Evolutionary conservation across 371 early-diverging fungal species (phyloP).

Genomic region (Homolaphlyctis polyrhiza): DNA sequence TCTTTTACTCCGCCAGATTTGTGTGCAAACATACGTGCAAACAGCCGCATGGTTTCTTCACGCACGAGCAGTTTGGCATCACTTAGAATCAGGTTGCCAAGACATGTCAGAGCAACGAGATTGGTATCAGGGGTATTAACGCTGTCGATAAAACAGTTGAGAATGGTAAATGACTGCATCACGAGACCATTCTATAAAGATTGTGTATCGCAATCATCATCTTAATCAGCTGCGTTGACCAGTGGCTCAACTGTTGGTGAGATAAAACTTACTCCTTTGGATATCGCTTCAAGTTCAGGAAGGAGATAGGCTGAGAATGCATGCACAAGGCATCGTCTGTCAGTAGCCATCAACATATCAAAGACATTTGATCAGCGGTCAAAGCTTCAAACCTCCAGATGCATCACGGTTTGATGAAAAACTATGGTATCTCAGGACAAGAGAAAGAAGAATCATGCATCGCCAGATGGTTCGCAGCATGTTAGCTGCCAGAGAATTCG

Average conservation of each 20-base stretch:
- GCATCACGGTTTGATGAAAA: not conserved
- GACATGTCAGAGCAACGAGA: constrained; percentile 7
- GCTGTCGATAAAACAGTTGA: not conserved
- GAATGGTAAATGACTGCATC: not conserved
- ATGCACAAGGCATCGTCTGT: no score
- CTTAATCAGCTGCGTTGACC: no score
- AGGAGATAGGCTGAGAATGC: not conserved
- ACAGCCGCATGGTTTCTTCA: constrained; percentile 48
- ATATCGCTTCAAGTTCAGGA: not conserved
- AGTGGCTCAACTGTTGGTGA: no score
- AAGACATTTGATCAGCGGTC: not conserved
- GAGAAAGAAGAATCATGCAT: not conserved
- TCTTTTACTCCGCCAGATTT: constrained; percentile 30
- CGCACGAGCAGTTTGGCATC: constrained; percentile 67
- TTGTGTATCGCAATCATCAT: no score
- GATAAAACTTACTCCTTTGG: not conserved
- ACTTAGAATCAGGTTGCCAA: constrained; percentile 67
- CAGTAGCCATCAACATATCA: no score
- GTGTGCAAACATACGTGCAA: constrained; percentile 65
- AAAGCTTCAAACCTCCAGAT: not conserved
- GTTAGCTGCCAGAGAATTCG: not conserved
- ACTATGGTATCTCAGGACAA: not conserved
- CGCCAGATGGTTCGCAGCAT: not conserved
- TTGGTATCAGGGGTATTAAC: not conserved
- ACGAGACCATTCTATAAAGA: not conserved